Conservation (phyloP, 768 basidiomycete genomes). For the Cystofilobasidium bisporidii region DNA sequence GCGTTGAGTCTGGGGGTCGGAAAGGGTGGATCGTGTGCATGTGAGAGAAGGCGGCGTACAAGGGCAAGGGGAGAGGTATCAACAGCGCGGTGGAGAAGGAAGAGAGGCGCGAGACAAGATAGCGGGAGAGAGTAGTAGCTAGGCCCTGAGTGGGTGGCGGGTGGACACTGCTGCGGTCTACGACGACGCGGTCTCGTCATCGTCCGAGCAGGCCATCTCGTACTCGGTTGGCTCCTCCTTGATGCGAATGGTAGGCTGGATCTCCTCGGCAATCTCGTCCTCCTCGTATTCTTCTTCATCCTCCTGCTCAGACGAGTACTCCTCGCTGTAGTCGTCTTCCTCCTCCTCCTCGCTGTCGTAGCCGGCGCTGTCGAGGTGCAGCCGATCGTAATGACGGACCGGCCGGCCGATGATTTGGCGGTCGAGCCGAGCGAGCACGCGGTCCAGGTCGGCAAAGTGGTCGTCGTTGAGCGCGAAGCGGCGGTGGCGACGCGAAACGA, state of each 20-base stretch:
- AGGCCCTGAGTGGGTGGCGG: too few relatives aligned
- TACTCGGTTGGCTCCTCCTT: neutral
- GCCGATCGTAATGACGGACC: neutral
- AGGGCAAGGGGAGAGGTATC: too few relatives aligned
- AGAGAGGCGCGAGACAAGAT: too few relatives aligned
- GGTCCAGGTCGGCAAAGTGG: slow-evolving; percentile 24
- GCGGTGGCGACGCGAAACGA: slow-evolving; percentile 19
- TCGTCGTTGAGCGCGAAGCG: slow-evolving; percentile 23
- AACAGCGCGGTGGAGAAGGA: too few relatives aligned
- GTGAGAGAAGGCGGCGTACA: too few relatives aligned
- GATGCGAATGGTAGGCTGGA: neutral
- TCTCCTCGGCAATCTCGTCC: slow-evolving; percentile 42
- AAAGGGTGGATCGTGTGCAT: too few relatives aligned
- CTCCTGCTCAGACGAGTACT: slow-evolving; percentile 43
- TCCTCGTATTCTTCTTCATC: slow-evolving; percentile 42
- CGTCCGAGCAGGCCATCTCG: neutral
- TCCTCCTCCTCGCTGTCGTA: slow-evolving; percentile 29
- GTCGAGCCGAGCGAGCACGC: slow-evolving; percentile 21
- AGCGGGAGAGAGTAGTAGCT: too few relatives aligned
- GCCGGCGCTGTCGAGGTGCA: slow-evolving; percentile 10
- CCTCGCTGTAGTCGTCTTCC: slow-evolving; percentile 34
- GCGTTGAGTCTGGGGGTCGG: too few relatives aligned
- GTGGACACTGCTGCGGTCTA: too few relatives aligned
- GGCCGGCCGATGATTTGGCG: slow-evolving; percentile 5
- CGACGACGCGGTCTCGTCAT: neutral